phyloP scores from a whole-genome alignment of 139 green algal species.

The Klebsormidium nitens region DNA sequence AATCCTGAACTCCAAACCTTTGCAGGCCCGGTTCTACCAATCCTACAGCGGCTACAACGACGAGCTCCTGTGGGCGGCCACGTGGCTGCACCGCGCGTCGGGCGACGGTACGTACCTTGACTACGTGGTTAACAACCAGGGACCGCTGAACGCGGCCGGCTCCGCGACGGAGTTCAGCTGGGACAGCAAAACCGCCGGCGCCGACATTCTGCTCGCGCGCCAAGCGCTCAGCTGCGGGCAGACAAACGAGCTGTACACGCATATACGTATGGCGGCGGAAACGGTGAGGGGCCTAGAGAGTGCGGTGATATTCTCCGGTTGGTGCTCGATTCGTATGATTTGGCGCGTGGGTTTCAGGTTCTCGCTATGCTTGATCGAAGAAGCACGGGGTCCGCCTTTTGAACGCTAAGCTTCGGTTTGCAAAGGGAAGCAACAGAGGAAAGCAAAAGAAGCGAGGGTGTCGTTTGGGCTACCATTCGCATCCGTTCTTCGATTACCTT shows the following conservation, averaged over 20 bases:
- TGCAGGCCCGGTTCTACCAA: constrained; percentile 9
- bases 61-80: background rate
- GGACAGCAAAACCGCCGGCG: constrained; percentile 31
- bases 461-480: no score
- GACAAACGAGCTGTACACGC: background rate
- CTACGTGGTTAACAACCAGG: constrained; percentile 8
- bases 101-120: background rate
- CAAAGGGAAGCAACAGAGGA: no score
- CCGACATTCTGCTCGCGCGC: constrained; percentile 22
- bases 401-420: no score
- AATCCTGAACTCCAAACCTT: no score
- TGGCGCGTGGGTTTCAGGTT: background rate
- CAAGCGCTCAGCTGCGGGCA: background rate
- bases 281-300: no score
- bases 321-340: background rate
- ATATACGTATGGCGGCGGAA: background rate
- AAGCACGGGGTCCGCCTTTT: no score
- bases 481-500: no score
- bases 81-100: background rate
- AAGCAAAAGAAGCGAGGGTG: no score
- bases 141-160: background rate
- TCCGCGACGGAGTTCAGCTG: constrained; percentile 6
- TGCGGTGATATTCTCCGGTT: no score
- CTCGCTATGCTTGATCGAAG: background rate
- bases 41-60: constrained; percentile 5